Evolutionary conservation across 2,329 filamentous ascomycete species (phyloP).

Genomic region (Fusarium pseudoanthophilum): DNA sequence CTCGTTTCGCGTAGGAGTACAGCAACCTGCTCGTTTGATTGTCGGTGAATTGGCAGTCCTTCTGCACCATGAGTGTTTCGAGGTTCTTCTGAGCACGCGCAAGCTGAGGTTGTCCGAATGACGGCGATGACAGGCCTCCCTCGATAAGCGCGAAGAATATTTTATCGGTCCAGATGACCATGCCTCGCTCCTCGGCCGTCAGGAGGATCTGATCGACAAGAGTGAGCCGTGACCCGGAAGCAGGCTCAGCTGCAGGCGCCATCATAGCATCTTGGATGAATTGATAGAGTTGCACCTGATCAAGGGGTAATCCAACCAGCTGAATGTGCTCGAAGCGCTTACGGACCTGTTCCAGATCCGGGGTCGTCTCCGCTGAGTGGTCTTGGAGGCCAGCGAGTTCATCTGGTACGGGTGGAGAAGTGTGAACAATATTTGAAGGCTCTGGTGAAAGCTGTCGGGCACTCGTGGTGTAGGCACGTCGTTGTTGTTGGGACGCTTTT

Average conservation of each 20-base stretch:
- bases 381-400: background rate
- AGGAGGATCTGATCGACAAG: constrained; percentile 57
- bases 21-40: constrained; percentile 57
- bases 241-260: constrained; percentile 33
- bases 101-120: constrained; percentile 47
- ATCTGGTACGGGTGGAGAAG: background rate
- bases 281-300: constrained; percentile 49
- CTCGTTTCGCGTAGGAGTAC: constrained; percentile 57
- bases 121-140: constrained; percentile 48
- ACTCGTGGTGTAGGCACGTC: constrained; percentile 50
- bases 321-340: constrained; percentile 54
- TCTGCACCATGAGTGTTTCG: constrained; percentile 56
- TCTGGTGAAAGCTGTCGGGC: constrained; percentile 39
- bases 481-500: constrained; percentile 50
- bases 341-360: constrained; percentile 38
- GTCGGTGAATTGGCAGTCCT: constrained; percentile 51
- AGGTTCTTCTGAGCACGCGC: constrained; percentile 57
- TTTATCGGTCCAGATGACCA: constrained; percentile 56
- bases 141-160: constrained; percentile 62
- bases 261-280: constrained; percentile 55
- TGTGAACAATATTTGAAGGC: too few relatives aligned
- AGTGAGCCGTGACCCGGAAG: constrained; percentile 47
- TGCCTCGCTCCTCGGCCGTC: constrained; percentile 58
- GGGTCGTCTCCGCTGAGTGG: background rate
- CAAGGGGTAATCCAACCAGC: constrained; percentile 50